Percentiles rank a stretch among this genome's conserved stretches.
Conservation (phyloP, 257 asterid genomes). For the Capsicum rhomboideum region DNA sequence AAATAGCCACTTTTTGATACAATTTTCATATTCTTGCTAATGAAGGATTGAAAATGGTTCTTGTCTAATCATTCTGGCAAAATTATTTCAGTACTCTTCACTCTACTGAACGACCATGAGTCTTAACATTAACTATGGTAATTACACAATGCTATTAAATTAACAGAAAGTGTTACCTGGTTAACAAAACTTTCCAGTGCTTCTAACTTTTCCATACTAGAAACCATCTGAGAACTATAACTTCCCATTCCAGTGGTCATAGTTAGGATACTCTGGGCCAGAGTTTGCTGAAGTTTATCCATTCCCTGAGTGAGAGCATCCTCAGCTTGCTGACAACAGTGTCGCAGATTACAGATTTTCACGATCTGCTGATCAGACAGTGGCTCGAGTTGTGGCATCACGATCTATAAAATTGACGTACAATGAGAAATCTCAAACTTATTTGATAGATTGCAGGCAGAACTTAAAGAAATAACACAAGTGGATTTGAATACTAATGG, state of each 20-base stretch:
- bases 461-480: background rate
- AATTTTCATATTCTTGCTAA: too few species aligned
- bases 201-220: constrained; percentile 64
- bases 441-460: background rate
- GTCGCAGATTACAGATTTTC: constrained; percentile 40
- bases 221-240: constrained; percentile 48
- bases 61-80: too few species aligned
- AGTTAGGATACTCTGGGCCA: constrained; percentile 53
- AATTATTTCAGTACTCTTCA: too few species aligned
- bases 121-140: background rate
- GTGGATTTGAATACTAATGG: background rate
- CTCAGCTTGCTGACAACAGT: constrained; percentile 87
- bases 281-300: constrained; percentile 80
- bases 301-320: constrained; percentile 84
- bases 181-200: constrained; percentile 56
- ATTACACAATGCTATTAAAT: background rate
- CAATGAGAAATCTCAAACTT: background rate
- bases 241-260: constrained; percentile 46
- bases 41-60: too few species aligned
- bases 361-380: constrained; percentile 53
- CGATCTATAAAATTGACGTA: constrained; percentile 30
- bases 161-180: constrained; percentile 36
- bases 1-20: background rate
- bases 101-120: background rate
- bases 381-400: constrained; percentile 66